Conservation (phyloP, 108 stramenopile genomes). For the Conticribra guillardii region DNA sequence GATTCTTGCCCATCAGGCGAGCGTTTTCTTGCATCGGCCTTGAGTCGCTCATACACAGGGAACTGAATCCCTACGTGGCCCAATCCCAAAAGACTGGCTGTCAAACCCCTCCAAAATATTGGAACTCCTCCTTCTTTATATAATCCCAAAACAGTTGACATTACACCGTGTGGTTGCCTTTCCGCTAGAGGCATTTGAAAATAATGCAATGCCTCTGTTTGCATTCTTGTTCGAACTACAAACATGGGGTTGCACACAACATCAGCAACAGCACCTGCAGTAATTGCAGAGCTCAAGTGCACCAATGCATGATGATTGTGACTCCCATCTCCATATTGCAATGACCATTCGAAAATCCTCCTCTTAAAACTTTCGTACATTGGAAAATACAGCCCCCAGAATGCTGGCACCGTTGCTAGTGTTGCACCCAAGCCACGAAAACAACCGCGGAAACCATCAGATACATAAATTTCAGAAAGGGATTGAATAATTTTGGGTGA, state of each 20-base stretch:
- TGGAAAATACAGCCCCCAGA: constrained; percentile 90
- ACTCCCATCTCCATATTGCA: constrained; percentile 32
- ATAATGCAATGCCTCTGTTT: constrained; percentile 88
- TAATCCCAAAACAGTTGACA: constrained; percentile 57
- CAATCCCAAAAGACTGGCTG: constrained; percentile 88
- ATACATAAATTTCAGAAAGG: constrained; percentile 61
- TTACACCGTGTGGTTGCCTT: constrained; percentile 50
- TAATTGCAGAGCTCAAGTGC: constrained; percentile 78
- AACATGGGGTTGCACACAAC: constrained; percentile 92
- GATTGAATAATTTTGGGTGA: constrained; percentile 40
- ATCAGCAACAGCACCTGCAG: constrained; percentile 87
- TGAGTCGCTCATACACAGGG: constrained; percentile 88
- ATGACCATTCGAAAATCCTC: constrained; percentile 23
- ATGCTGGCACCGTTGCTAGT: constrained; percentile 85
- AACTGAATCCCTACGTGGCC: constrained; percentile 93
- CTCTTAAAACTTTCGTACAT: constrained; percentile 58
- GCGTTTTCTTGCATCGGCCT: constrained; percentile 60
- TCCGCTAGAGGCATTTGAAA: constrained; percentile 42
- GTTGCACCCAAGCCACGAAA: constrained; percentile 92
- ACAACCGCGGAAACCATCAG: constrained; percentile 79
- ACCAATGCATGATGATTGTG: constrained; percentile 60
- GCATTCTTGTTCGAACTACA: constrained; percentile 87
- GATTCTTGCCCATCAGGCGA: constrained; percentile 54
- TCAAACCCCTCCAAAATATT: constrained; percentile 90
- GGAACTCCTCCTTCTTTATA: constrained; percentile 63